Conservation (phyloP, 2,329 filamentous ascomycete species). For the Epichloe glyceriae region DNA sequence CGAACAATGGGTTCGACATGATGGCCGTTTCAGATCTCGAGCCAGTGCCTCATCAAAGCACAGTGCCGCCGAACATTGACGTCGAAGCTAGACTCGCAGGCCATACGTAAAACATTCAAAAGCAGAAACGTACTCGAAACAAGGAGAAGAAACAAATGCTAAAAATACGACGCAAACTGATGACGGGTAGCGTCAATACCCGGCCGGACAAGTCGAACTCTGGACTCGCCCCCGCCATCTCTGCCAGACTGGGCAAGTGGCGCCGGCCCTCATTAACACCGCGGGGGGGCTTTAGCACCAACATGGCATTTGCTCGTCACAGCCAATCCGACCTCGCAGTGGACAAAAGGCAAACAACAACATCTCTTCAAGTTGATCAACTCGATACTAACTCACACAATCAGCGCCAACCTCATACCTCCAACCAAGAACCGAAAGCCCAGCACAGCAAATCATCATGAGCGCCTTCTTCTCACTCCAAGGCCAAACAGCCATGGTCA, state of each 20-base stretch:
- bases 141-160: too few relatives aligned
- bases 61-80: too few relatives aligned
- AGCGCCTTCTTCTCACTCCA: slow-evolving; percentile 36
- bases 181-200: too few relatives aligned
- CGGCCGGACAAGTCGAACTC: too few relatives aligned
- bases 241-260: background rate
- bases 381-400: background rate
- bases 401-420: background rate
- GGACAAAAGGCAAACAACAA: background rate
- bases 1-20: too few relatives aligned
- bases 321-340: background rate
- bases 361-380: background rate
- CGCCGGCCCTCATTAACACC: background rate
- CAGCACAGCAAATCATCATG: background rate
- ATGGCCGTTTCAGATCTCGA: background rate
- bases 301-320: background rate
- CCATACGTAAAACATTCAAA: too few relatives aligned
- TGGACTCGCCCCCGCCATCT: too few relatives aligned
- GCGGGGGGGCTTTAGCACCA: too few relatives aligned
- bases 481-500: slow-evolving; percentile 44
- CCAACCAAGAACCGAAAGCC: background rate
- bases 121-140: too few relatives aligned
- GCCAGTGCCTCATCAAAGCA: too few relatives aligned
- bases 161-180: too few relatives aligned
- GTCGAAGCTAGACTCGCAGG: too few relatives aligned